Base-by-base conservation (phyloP, 441 rosid species). In the Daphne laureola region DNA sequence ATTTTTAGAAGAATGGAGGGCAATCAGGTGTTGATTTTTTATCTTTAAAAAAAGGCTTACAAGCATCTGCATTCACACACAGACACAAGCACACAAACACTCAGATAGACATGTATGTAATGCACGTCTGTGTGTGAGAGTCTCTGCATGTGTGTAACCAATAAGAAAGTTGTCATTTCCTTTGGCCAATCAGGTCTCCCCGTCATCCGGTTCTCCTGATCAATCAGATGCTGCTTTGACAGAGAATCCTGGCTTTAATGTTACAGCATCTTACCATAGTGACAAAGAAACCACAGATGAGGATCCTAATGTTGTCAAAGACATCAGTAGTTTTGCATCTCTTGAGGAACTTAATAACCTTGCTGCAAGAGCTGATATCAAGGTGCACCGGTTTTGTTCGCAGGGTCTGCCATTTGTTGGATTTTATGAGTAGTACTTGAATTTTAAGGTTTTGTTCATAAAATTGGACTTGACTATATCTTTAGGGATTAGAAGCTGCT, bases 291-390 rank as follows among this genome's bases (percentile, higher is more conserved):
- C 81, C 69, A 86, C 86, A 64, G 67, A 82, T 67, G 87, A 88
- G 51, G 96, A 87, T 75, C 84, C 83, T 70, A 77, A 75, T 70
- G 86, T 76, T 67, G 79, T 77, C 42, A 87, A 90, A 73, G 92
- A 80, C 65, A 59, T 73, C 54, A 70, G 96, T 66, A 77, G 38
- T 31, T 31, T 86, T 76, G 92, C 96, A 65, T 86, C 98, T 67
- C 90, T 94, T 64, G 99, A 94, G 81, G 96, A 94, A 68, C 86
- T 94, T 62, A 96, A 90, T 49, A 82, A 76, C 59, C 98, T 94
- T 71, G 96, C 96, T 43, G 96, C 92, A 0, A 92, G 96, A 65
- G 94, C 98, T 76, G 99, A 94, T 76, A 87, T 90, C 64, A 94
- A 94, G 98, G 98, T 90, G 52, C 55, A 58, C 55, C 21, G 15